Evolutionary conservation across 2,329 filamentous ascomycete species (phyloP).

Genomic region (Cercospora beticola): DNA sequence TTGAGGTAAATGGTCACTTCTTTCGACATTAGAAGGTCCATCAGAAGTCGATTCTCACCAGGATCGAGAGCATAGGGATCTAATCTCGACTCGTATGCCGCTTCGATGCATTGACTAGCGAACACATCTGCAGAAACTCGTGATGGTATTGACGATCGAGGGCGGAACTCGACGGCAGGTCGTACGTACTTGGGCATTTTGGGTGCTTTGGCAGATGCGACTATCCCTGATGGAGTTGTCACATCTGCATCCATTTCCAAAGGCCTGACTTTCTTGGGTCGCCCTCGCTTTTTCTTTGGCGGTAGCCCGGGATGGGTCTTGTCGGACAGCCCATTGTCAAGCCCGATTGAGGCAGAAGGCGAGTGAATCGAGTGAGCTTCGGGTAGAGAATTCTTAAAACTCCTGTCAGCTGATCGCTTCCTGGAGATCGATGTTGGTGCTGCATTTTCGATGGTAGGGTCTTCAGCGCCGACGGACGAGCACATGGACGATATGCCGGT

Average conservation of each 20-base stretch:
- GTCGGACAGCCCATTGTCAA: neutral
- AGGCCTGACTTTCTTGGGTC: slow-evolving; percentile 32
- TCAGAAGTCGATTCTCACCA: slow-evolving; percentile 77
- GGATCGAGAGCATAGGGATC: slow-evolving; percentile 86
- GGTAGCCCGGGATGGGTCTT: slow-evolving; percentile 16
- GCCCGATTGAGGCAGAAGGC: neutral
- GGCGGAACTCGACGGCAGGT: slow-evolving; percentile 31
- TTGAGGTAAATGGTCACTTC: slow-evolving; percentile 96
- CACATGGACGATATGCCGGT: slow-evolving; percentile 38
- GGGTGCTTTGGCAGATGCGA: slow-evolving; percentile 21
- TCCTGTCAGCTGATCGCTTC: slow-evolving; percentile 36
- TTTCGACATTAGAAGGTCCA: slow-evolving; percentile 76
- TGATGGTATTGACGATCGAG: slow-evolving; percentile 72
- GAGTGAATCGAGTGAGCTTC: neutral
- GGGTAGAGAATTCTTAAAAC: slow-evolving; percentile 26
- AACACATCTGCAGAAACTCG: slow-evolving; percentile 73
- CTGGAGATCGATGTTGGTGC: slow-evolving; percentile 17
- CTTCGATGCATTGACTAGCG: slow-evolving; percentile 85
- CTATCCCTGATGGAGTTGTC: slow-evolving; percentile 4
- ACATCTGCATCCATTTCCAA: slow-evolving; percentile 22
- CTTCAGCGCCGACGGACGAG: slow-evolving; percentile 35
- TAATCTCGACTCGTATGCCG: slow-evolving; percentile 83
- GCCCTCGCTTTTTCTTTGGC: slow-evolving; percentile 33
- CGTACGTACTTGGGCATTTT: slow-evolving; percentile 30
- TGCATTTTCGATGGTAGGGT: slow-evolving; percentile 16